Conservation (phyloP, 2,329 filamentous ascomycete genomes). For the Canariomyces notabilis region DNA sequence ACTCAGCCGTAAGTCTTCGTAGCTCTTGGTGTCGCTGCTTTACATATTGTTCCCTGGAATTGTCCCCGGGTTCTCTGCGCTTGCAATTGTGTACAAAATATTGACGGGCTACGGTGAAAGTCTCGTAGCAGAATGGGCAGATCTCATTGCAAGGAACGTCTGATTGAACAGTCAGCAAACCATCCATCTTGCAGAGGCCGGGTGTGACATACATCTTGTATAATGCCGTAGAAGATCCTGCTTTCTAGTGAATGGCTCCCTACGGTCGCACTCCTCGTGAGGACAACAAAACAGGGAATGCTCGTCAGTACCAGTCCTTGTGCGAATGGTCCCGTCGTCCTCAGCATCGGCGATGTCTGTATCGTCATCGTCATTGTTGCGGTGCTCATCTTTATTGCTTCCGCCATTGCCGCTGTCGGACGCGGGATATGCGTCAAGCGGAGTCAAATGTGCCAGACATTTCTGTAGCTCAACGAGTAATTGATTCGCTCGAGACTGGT, state of each 20-base stretch:
- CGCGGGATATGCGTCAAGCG: neutral
- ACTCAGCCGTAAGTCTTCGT: neutral
- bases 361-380: neutral
- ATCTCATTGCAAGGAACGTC: neutral
- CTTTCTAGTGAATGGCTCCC: neutral
- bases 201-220: neutral
- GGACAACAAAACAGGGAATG: neutral
- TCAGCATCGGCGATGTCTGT: neutral
- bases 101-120: neutral
- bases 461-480: neutral
- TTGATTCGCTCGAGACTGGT: neutral
- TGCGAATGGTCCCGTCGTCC: neutral
- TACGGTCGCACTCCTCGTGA: neutral
- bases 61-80: neutral
- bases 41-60: neutral
- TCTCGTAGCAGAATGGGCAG: neutral
- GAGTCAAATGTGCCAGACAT: neutral
- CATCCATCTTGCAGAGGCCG: neutral
- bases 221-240: neutral
- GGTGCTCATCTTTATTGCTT: neutral
- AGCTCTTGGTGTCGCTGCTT: neutral
- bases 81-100: neutral
- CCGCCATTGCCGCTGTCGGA: neutral
- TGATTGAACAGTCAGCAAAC: neutral
- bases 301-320: neutral